Evolutionary conservation across 2,329 filamentous ascomycete species (phyloP), one percentile per base, ranked within the genome.

Genomic region (Sporothrix curviconia): DNA sequence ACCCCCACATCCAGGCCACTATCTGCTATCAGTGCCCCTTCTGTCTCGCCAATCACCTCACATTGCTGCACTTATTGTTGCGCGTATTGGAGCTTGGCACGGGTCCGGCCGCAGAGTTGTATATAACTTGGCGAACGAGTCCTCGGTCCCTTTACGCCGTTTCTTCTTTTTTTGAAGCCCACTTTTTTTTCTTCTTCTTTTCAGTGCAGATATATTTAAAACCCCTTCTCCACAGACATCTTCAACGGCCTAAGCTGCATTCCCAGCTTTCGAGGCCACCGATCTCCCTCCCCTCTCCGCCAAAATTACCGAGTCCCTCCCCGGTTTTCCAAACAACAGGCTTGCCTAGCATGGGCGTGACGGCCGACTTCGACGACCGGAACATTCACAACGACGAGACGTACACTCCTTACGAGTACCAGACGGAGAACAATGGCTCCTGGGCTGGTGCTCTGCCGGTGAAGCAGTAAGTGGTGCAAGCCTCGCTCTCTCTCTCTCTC

Each of bases 401-500:
- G 70, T 85, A 85, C 69, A 76, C 80, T 69, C 82, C 80, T 53
- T 96, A 92, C 84, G 85, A 90, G 73, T 97, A 94, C 75, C 86
- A 94, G 74, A 86, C 85, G 60, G 86, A 91, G 72, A 90, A 91
- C 78, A 90, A 91, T 71, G 74, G 69, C 72, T 92, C 90, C 65
- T 95, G 94, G 94, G 94, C 92, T 67, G 90, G 92, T 70, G 89
- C 92, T 70, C 83, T 99, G 67, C 94, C 94, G 69, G 84, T 95
- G 82, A 95, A 95, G 85, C 92, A 97, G 85, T 82, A 72, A 58
- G 78, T 73, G n/a, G n/a, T n/a, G n/a, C n/a, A n/a, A n/a, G n/a
- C n/a, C n/a, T n/a, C n/a, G n/a, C n/a, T n/a, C n/a, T n/a, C n/a
- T n/a, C n/a, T n/a, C n/a, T n/a, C n/a, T n/a, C n/a, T n/a, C n/a